Evolutionary conservation across 331 rosid species (phyloP).

Genomic region (Malus hybrid): DNA sequence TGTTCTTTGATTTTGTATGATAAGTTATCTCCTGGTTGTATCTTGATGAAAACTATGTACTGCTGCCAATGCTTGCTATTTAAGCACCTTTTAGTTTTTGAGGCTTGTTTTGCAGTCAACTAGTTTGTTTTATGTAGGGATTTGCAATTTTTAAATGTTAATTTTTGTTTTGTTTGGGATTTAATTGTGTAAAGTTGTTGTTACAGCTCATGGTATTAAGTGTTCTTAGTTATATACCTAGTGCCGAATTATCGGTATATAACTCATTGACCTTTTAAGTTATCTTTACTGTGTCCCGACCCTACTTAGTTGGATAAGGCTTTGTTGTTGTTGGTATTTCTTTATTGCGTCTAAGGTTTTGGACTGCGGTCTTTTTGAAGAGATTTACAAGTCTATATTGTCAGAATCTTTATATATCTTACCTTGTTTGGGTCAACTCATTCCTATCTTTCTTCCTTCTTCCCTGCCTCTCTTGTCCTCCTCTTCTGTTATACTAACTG

Average conservation of each 20-base stretch:
- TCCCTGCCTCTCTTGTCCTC: not conserved
- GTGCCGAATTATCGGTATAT: not conserved
- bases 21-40: conserved; percentile 13
- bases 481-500: not conserved
- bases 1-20: not conserved
- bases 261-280: not conserved
- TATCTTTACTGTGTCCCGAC: not conserved
- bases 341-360: no score
- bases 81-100: conserved; percentile 2
- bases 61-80: not conserved
- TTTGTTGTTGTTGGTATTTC: no score
- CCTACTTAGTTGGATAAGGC: no score
- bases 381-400: not conserved
- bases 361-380: no score
- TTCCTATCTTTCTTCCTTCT: not conserved
- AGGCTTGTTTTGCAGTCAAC: conserved; percentile 2
- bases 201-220: not conserved
- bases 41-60: conserved; percentile 8
- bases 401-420: conserved; percentile 1
- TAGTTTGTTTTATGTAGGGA: not conserved
- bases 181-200: not conserved
- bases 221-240: not conserved
- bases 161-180: not conserved
- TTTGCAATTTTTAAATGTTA: not conserved
- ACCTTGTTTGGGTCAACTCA: not conserved